Evolutionary conservation across 306 rosid species (phyloP), one percentile per base, ranked within the genome.

Genomic region (Lupinus albus): DNA sequence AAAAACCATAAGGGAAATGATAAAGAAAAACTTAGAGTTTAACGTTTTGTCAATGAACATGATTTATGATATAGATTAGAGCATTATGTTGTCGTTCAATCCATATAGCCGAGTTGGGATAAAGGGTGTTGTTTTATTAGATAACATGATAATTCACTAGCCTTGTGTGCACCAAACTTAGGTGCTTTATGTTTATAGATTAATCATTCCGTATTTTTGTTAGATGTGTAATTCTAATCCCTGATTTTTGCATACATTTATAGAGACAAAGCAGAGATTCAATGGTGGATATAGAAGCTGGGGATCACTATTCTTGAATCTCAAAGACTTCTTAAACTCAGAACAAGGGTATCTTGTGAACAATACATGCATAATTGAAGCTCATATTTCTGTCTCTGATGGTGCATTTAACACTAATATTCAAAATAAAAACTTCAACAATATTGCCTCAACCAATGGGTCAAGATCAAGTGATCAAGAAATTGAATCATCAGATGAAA

Each of bases 251-350:
- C 30, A 25, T 53, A 54, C 21, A 12, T 42, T 21, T 46, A 62
- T 70, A 91, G 97, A 88, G 76, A 86, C 97, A 9, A 86, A 82
- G 5, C 95, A 91, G 72, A 89, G 84, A 69, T 91, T 91, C 82
- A 91, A 87, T 65, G 86, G 86, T 16, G 84, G 97, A 67, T 80
- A 88, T 79, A 86, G 95, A 48, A 86, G 88, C 62, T 91, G 97
- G 97, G 97, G 97, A 39, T 86, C 95, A 15, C 66, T 75, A 49
- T 88, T 91, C 64, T 71, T 91, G 82, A 83, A 77, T 70, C 89
- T 88, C 0, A 46, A 79, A 58, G 97, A 86, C 42, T 87, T 91
- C 72, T 78, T 80, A 54, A 92, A 91, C 56, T 79, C 82, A 7
- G 64, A 71, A 61, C 83, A 87, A 61, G 97, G 97, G 8, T 91